These are phyloP conservation scores for Neopestalotiopsis clavispora DNA, from an alignment of 2,329 filamentous ascomycete genomes.

Conservation along the genomic window DNA sequence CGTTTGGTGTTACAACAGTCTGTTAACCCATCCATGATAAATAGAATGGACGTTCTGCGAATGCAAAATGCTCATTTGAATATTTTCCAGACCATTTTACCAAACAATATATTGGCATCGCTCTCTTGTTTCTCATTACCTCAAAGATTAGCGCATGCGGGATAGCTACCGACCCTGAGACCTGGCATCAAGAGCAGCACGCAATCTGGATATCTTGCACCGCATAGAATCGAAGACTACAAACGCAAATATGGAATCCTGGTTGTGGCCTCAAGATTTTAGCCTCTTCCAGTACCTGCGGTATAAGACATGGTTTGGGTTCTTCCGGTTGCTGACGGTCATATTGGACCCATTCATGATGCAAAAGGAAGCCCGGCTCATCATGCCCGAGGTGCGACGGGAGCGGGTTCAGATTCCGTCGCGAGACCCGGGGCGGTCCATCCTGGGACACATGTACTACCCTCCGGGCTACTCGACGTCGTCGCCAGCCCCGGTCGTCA, in stretches of 20 bases:
- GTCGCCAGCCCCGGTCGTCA: constrained; percentile 17
- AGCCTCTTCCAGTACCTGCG: constrained; percentile 18
- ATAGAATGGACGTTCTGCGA: neutral
- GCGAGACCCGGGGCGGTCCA: constrained; percentile 21
- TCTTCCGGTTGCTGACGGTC: constrained; percentile 4
- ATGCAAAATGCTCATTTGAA: neutral
- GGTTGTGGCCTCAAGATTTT: constrained; percentile 11
- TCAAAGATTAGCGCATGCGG: neutral
- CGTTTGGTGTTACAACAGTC: neutral
- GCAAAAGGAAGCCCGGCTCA: constrained; percentile 10
- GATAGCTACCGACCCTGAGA: neutral
- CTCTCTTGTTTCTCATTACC: neutral
- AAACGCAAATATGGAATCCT: neutral
- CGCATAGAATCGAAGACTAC: neutral
- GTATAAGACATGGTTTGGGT: constrained; percentile 13
- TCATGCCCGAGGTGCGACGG: constrained; percentile 12
- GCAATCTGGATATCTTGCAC: neutral
- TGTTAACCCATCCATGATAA: neutral
- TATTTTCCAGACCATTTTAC: neutral
- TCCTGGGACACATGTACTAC: constrained; percentile 23
- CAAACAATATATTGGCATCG: neutral
- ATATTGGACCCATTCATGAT: neutral
- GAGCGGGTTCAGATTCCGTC: constrained; percentile 21
- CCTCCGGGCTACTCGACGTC: constrained; percentile 11
- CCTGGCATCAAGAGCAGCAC: neutral